Evolutionary conservation across 140 eudicot species (phyloP).

Genomic region (Bidens hawaiensis): DNA sequence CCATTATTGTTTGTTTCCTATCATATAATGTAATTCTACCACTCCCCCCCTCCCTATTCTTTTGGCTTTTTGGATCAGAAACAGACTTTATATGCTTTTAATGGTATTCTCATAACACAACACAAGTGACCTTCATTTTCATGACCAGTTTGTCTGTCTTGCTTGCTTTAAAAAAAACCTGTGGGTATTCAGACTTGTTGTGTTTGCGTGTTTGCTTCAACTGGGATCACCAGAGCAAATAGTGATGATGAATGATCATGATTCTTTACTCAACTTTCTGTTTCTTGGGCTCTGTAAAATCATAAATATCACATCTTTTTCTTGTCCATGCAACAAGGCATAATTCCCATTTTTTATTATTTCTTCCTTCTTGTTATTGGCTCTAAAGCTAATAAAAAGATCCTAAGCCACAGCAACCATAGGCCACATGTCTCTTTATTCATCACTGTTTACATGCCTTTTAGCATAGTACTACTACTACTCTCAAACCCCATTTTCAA

Average conservation of each 20-base stretch:
- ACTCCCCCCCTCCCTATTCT: slow-evolving; percentile 35
- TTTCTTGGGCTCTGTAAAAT: slow-evolving; percentile 67
- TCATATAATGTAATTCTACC: slow-evolving; percentile 6
- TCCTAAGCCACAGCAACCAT: slow-evolving; percentile 26
- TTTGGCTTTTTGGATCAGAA: slow-evolving; percentile 40
- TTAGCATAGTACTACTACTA: slow-evolving; percentile 38
- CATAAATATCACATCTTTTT: slow-evolving; percentile 33
- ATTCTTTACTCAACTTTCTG: slow-evolving; percentile 48
- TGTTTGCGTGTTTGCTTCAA: slow-evolving; percentile 37
- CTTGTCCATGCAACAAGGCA: slow-evolving; percentile 48
- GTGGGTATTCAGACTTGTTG: slow-evolving; percentile 47
- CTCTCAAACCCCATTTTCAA: too few species aligned
- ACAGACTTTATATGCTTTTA: slow-evolving; percentile 42
- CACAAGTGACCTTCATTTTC: slow-evolving; percentile 46
- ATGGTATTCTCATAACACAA: slow-evolving; percentile 27
- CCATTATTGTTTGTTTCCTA: slow-evolving; percentile 25
- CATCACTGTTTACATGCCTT: slow-evolving; percentile 26
- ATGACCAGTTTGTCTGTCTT: slow-evolving; percentile 36
- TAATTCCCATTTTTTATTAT: slow-evolving; percentile 23
- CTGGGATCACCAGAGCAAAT: slow-evolving; percentile 21
- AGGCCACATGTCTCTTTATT: slow-evolving; percentile 34
- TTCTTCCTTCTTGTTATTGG: too few species aligned
- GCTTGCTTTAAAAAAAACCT: slow-evolving; percentile 31
- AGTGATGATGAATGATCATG: slow-evolving; percentile 41
- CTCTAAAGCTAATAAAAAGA: slow-evolving; percentile 24